Evolutionary conservation across 805 yeast genomes (phyloP), one percentile per base, ranked within the genome.

Genomic region (Candida vaughaniae): DNA sequence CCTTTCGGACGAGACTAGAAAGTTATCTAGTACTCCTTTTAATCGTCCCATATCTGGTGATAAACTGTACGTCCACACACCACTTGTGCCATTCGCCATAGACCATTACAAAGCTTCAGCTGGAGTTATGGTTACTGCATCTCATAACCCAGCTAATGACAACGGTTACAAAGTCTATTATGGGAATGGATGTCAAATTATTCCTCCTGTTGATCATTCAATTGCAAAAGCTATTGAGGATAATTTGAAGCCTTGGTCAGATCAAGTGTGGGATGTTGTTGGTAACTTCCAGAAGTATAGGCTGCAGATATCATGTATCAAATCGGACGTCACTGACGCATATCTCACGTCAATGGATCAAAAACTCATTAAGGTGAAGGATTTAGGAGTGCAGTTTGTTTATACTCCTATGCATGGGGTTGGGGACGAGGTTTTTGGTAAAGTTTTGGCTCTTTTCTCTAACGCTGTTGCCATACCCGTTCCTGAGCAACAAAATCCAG

Each of bases 391-490:
- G 39, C 55, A 70, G 53, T 80, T 83, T 39, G 85, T 89, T 1
- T 91, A 91, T 54, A 91, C 98, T 0, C 95, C 98, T 16, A 80
- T 91, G 82, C 98, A 91, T 58, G 99, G 99, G 7, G 95, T 91
- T 6, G 99, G 99, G 0, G 63, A 69, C 17, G 81, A 79, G 29
- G 74, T 80, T 17, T 80, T 84, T 27, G 52, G 55, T 3, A 54
- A 64, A 29, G 63, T 78, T 0, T 52, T 73, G 22, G 43, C 55
- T 6, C 47, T 63, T 8, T 53, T 76, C 15, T 72, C 65, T 1
- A 53, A 64, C 3, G 38, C 22, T 16, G 52, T 51, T 22, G 36
- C 31, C 16, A 16, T 34, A 22, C 46, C 58, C 2, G 95, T 86
- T 1, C 22, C 33, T 12, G 77, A 78, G 46, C 99, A 91, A 57